phyloP scores from a whole-genome alignment of 139 green algal species.

The Auxenochlorella pyrenoidosa region DNA sequence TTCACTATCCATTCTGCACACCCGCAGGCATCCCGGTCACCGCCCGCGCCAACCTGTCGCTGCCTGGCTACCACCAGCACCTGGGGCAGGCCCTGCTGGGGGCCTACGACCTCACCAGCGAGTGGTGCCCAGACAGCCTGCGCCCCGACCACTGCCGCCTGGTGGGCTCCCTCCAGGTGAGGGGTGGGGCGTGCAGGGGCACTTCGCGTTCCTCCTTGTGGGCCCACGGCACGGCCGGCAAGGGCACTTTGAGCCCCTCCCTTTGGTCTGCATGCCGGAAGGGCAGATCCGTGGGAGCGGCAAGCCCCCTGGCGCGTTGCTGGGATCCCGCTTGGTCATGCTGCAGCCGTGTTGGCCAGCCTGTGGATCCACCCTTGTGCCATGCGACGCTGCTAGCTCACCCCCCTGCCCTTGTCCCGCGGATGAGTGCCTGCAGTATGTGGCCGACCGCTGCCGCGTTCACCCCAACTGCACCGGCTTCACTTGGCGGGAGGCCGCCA shows the following conservation, averaged over 20 bases:
- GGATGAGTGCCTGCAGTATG: background rate
- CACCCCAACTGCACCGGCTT: background rate
- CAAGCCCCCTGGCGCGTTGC: too few relatives aligned
- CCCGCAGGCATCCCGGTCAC: background rate
- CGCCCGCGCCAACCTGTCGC: background rate
- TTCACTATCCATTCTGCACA: background rate
- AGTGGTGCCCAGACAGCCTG: background rate
- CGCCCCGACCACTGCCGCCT: background rate
- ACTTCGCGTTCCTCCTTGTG: background rate
- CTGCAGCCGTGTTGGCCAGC: too few relatives aligned
- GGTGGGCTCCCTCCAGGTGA: background rate
- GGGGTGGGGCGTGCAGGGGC: background rate
- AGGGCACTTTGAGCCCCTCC: too few relatives aligned
- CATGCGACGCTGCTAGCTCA: too few relatives aligned
- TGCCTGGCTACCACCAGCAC: conserved; percentile 16
- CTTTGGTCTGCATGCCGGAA: too few relatives aligned
- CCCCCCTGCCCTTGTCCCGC: too few relatives aligned
- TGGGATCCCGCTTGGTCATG: too few relatives aligned
- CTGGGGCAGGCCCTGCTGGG: background rate
- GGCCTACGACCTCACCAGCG: background rate
- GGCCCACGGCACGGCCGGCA: too few relatives aligned
- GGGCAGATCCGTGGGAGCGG: too few relatives aligned
- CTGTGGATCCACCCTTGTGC: too few relatives aligned
- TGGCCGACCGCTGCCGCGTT: background rate
- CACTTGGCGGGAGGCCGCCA: background rate